Evolutionary conservation across 495 filamentous ascomycete genomes (phyloP).

Genomic region (Aspergillus diversus): DNA sequence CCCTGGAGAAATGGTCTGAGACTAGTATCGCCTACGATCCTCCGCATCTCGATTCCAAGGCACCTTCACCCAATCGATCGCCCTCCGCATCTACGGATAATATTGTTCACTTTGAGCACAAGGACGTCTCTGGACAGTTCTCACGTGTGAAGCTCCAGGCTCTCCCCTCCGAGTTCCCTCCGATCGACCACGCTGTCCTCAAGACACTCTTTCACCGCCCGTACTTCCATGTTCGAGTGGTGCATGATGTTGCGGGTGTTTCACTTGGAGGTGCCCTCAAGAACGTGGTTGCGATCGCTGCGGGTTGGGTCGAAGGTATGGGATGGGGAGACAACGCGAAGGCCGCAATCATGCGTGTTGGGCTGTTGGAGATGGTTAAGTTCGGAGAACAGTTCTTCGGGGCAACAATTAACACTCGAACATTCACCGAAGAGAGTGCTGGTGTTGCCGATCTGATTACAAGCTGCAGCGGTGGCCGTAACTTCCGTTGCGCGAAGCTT

Average conservation of each 20-base stretch:
- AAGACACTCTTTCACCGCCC: slow-evolving; percentile 90
- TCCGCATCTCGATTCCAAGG: slow-evolving; percentile 77
- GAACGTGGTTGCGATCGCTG: slow-evolving; percentile 94
- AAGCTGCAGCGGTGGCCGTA: slow-evolving; percentile 85
- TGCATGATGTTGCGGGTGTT: slow-evolving; percentile 91
- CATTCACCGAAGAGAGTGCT: slow-evolving; percentile 94
- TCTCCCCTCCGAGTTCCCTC: slow-evolving; percentile 77
- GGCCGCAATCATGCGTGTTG: slow-evolving; percentile 94
- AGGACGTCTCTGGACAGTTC: slow-evolving; percentile 62
- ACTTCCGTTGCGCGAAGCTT: slow-evolving; percentile 92
- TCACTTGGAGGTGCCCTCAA: slow-evolving; percentile 95
- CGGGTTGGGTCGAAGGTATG: slow-evolving; percentile 92
- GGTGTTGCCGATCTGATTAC: slow-evolving; percentile 98
- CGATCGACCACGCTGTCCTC: slow-evolving; percentile 77
- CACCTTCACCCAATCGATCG: slow-evolving; percentile 63
- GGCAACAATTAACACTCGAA: slow-evolving; percentile 72
- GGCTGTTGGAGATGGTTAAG: slow-evolving; percentile 90
- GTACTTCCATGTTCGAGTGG: slow-evolving; percentile 95
- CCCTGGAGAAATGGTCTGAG: slow-evolving; percentile 92
- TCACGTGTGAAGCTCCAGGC: slow-evolving; percentile 69
- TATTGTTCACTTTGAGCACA: slow-evolving; percentile 65
- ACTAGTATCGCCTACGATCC: slow-evolving; percentile 97
- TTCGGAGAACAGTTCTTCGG: slow-evolving; percentile 94
- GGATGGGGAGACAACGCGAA: slow-evolving; percentile 99
- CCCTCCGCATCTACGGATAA: slow-evolving; percentile 60